Base-by-base conservation (phyloP, 2,329 filamentous ascomycete species). In the Tolypocladium nubicola region DNA sequence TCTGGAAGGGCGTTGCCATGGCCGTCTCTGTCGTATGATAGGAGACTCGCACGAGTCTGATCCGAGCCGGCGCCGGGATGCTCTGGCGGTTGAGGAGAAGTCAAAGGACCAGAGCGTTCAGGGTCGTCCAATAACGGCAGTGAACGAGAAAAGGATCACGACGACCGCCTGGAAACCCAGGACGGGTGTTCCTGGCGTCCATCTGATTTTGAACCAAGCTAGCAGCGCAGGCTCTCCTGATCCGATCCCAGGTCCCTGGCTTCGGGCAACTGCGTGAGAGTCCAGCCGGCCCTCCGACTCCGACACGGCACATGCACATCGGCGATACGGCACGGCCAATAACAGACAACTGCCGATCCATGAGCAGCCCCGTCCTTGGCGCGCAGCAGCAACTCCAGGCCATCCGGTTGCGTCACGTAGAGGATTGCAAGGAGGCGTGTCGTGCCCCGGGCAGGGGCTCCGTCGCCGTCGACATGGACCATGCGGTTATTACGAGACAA, bases 1-100 rank as follows among this genome's bases (percentile, higher is more conserved):
- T 67, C 58, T 74, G 71, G 57, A 76, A 76, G 3, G 74, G 73
- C 5, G 71, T 74, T n/a, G 67, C 66, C 52, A 53, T 53, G 16
- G 3, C 16, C 2, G 21, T 9, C 23, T 23, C 14, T 16, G 7
- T 23, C 13, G 4, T 23, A 2, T 14, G 5, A 26, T 5, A 8
- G 11, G 21, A 26, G 13, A 26, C 13, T 10, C 23, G 23, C 13
- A 23, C 1, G 23, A 26, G 23, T 47, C 6, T 47, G 19, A 3
- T 30, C 21, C 23, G 13, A 30, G 9, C 13, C 13, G 13, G 23
- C 16, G 16, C 23, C 43, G 23, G 16, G 11, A 45, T 26, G 43
- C 11, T 26, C 43, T 8, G 26, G 16, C 7, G 26, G 2, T 30
- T 3, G 23, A 49, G 45, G 16, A 16, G 13, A 30, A 30, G 14